phyloP scores from a whole-genome alignment of 768 basidiomycete genomes.

The Termitomyces titanicus region DNA sequence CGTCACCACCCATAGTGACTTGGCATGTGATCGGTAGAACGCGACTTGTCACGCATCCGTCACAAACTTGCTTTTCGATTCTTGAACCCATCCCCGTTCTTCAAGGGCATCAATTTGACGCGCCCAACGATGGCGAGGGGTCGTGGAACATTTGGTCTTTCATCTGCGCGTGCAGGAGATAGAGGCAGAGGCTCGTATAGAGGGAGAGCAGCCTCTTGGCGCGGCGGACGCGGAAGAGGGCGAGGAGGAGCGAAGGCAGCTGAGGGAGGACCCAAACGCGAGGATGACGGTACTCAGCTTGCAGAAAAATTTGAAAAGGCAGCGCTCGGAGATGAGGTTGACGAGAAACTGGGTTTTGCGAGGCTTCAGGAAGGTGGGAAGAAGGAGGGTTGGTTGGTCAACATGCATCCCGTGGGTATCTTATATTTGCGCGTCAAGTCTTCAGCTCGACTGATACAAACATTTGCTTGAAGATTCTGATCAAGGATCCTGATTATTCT shows the following conservation, averaged over 20 bases:
- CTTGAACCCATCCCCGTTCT: neutral
- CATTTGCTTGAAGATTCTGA: conserved; percentile 54
- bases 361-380: conserved; percentile 74
- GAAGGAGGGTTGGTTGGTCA: conserved; percentile 92
- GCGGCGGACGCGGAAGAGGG: conserved; percentile 55
- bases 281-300: conserved; percentile 87
- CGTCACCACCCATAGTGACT: too few relatives aligned
- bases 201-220: conserved; percentile 43
- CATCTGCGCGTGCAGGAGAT: conserved; percentile 45
- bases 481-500: conserved; percentile 83
- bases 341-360: conserved; percentile 89
- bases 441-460: neutral
- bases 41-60: conserved; percentile 13
- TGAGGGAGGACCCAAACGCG: conserved; percentile 60
- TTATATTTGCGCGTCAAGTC: neutral
- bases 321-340: conserved; percentile 76
- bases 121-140: conserved; percentile 44
- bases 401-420: conserved; percentile 89
- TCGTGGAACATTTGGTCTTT: conserved; percentile 52
- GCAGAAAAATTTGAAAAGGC: conserved; percentile 86
- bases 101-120: conserved; percentile 7
- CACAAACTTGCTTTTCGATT: conserved; percentile 1
- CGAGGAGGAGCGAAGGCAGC: conserved; percentile 40
- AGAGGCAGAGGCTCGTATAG: conserved; percentile 44
- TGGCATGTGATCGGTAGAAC: conserved; percentile 1